Evolutionary conservation across 208 protist species (phyloP).

Genomic region (Lotmaria passim): DNA sequence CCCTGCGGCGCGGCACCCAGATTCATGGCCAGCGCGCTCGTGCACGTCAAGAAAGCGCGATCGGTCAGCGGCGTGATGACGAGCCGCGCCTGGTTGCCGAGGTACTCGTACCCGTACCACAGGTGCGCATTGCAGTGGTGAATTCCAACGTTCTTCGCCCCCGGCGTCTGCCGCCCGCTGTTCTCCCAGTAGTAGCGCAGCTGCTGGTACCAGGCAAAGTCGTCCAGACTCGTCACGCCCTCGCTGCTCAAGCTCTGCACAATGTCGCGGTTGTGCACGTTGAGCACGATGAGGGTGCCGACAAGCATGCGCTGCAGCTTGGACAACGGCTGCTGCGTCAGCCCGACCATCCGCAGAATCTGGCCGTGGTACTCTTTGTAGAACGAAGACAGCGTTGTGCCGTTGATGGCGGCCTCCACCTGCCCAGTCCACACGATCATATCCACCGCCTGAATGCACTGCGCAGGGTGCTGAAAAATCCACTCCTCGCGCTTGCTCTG

Average conservation of each 20-base stretch:
- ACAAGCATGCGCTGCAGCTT: conserved; percentile 93
- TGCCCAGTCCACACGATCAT: conserved; percentile 95
- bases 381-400: conserved; percentile 62
- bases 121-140: conserved; percentile 91
- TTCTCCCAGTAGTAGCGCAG: conserved; percentile 96
- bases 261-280: conserved; percentile 97
- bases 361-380: conserved; percentile 82
- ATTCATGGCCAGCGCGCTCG: conserved; percentile 94
- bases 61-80: conserved; percentile 98
- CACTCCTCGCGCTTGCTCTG: conserved; percentile 84
- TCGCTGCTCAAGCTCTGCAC: conserved; percentile 75
- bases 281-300: conserved; percentile 95
- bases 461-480: conserved; percentile 94
- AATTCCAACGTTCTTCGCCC: conserved; percentile 85
- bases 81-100: conserved; percentile 95
- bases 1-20: conserved; percentile 95
- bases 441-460: conserved; percentile 94
- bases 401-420: conserved; percentile 85
- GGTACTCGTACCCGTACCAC: conserved; percentile 97
- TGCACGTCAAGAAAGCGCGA: conserved; percentile 94
- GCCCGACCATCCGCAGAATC: conserved; percentile 88
- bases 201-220: conserved; percentile 95
- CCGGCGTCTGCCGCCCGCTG: conserved; percentile 36
- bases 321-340: conserved; percentile 89
- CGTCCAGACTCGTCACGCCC: conserved; percentile 55